These are phyloP conservation scores for Tephrocybe sp. DNA, from an alignment of 768 basidiomycete genomes.

Conservation along the genomic window DNA sequence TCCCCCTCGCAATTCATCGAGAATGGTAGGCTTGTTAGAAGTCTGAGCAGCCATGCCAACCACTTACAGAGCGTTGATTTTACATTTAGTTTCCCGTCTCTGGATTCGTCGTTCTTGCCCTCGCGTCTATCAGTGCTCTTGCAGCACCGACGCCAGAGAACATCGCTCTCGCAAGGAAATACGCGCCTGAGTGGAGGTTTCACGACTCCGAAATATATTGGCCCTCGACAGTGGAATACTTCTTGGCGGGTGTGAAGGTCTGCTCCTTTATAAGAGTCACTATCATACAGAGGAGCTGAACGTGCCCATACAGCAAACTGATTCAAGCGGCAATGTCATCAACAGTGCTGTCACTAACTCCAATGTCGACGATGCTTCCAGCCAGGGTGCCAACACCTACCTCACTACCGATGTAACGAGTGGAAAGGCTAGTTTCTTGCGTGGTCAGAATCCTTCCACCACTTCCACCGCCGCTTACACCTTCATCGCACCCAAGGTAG, in stretches of 20 bases:
- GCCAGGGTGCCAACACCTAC: slow-evolving; percentile 12
- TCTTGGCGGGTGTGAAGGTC: slow-evolving; percentile 17
- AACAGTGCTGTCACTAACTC: slow-evolving; percentile 5
- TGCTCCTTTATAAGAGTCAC: not conserved
- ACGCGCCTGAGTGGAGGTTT: slow-evolving; percentile 18
- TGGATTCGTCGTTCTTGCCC: slow-evolving; percentile 4
- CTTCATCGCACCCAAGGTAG: slow-evolving; percentile 18
- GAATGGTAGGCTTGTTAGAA: not conserved
- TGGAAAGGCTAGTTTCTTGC: slow-evolving; percentile 15
- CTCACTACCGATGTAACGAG: slow-evolving; percentile 12
- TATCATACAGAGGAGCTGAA: not conserved
- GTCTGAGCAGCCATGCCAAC: not conserved
- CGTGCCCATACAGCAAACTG: slow-evolving; percentile 8
- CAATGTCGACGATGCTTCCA: slow-evolving; percentile 10
- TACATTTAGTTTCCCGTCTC: slow-evolving; percentile 4
- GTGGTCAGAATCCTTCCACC: slow-evolving; percentile 18
- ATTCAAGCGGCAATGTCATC: slow-evolving; percentile 13
- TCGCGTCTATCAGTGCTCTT: slow-evolving; percentile 5
- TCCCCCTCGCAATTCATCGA: not conserved
- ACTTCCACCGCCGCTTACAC: slow-evolving; percentile 12
- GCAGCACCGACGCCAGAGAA: slow-evolving; percentile 13
- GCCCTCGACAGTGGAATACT: slow-evolving; percentile 18
- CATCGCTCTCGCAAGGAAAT: slow-evolving; percentile 17
- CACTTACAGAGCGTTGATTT: not conserved
- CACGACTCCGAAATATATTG: slow-evolving; percentile 16